A percentile compares a stretch with the other conserved stretches of the same genome.
Conservation (phyloP, 352 stramenopile genomes). For the Globisporangium barbulae region DNA sequence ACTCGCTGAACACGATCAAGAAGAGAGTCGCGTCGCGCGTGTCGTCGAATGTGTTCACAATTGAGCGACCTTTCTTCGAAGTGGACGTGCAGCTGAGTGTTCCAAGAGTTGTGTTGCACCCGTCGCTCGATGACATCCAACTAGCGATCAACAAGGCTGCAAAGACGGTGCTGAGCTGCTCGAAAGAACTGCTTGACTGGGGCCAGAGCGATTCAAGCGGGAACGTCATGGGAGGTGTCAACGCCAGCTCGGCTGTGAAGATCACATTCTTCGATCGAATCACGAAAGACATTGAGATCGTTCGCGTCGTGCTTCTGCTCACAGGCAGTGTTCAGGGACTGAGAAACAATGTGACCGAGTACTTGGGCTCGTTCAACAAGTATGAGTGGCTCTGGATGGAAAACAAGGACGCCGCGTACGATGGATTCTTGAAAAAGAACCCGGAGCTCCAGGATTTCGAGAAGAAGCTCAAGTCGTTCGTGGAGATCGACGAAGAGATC, state of each 20-base stretch:
- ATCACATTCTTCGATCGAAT: slow-evolving; percentile 97
- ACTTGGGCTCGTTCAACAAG: slow-evolving; percentile 92
- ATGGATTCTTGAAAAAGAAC: slow-evolving; percentile 92
- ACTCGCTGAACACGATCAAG: slow-evolving; percentile 98
- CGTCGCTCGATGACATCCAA: slow-evolving; percentile 97
- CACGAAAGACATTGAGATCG: slow-evolving; percentile 99
- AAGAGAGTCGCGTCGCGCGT: slow-evolving; percentile 94
- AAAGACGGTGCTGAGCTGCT: slow-evolving; percentile 95
- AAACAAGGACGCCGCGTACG: slow-evolving; percentile 95
- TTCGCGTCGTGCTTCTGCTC: slow-evolving; percentile 95
- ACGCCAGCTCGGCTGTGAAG: slow-evolving; percentile 22
- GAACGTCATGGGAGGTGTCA: neutral
- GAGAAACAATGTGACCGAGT: slow-evolving; percentile 97
- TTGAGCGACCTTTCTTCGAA: slow-evolving; percentile 97
- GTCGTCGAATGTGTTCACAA: slow-evolving; percentile 85
- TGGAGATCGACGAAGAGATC: slow-evolving; percentile 94
- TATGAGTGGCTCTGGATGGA: slow-evolving; percentile 99
- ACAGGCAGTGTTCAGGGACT: slow-evolving; percentile 97
- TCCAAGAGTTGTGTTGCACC: slow-evolving; percentile 91
- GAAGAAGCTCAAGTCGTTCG: slow-evolving; percentile 95
- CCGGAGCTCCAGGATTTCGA: slow-evolving; percentile 97
- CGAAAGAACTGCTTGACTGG: slow-evolving; percentile 96
- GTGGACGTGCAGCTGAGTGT: slow-evolving; percentile 96
- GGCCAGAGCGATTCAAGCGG: slow-evolving; percentile 63
- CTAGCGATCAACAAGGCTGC: slow-evolving; percentile 97